Conservation (phyloP, 805 yeast species). For the Candida tallmaniae region DNA sequence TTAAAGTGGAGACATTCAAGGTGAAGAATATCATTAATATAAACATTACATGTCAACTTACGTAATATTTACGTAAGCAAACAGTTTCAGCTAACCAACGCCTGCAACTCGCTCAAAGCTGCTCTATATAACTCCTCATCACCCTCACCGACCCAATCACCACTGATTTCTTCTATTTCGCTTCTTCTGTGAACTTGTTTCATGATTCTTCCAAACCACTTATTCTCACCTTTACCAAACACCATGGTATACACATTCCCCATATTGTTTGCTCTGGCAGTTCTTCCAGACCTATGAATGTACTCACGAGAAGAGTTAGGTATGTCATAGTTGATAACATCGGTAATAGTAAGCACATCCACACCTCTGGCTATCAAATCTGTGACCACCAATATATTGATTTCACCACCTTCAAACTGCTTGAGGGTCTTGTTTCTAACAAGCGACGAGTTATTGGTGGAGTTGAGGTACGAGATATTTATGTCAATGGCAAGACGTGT, state of each 20-base stretch:
- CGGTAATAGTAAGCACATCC: conserved; percentile 64
- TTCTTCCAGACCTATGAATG: conserved; percentile 94
- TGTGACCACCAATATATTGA: conserved; percentile 65
- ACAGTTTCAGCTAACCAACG: conserved; percentile 11
- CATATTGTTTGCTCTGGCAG: conserved; percentile 82
- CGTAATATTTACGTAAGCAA: too few species aligned
- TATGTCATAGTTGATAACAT: conserved; percentile 85
- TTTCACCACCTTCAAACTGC: conserved; percentile 51
- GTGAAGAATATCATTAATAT: too few species aligned
- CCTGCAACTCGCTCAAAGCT: conserved; percentile 24
- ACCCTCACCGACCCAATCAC: conserved; percentile 17
- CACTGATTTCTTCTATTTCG: conserved; percentile 17
- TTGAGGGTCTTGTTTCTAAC: conserved; percentile 52
- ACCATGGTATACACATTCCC: conserved; percentile 76
- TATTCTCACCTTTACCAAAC: conserved; percentile 75
- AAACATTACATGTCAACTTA: too few species aligned
- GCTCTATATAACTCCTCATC: conserved; percentile 18
- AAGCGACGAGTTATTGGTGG: conserved; percentile 48
- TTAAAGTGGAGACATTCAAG: too few species aligned
- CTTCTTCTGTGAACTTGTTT: conserved; percentile 43
- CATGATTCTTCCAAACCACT: conserved; percentile 51
- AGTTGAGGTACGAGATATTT: conserved; percentile 48
- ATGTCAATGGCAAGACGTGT: conserved; percentile 13
- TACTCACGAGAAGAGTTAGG: conserved; percentile 89
- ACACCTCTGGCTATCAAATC: conserved; percentile 97